Evolutionary conservation across 2,329 filamentous ascomycete genomes (phyloP).

Genomic region (Colletotrichum siamense): DNA sequence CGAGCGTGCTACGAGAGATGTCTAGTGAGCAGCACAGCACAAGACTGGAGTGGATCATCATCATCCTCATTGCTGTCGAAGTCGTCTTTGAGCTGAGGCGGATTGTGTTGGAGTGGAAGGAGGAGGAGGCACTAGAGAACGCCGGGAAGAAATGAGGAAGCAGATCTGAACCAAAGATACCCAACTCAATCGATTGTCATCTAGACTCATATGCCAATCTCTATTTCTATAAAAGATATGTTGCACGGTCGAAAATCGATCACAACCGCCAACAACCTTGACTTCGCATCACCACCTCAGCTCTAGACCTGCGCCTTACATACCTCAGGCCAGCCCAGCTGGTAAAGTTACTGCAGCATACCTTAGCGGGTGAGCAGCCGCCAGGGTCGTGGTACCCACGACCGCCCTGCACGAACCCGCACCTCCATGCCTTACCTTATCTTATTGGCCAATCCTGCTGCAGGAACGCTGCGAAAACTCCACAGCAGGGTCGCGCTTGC

Average conservation of each 20-base stretch:
- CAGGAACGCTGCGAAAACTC: background rate
- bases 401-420: background rate
- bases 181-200: background rate
- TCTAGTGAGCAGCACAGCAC: slow-evolving; percentile 90
- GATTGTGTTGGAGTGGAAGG: slow-evolving; percentile 67
- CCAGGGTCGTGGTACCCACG: background rate
- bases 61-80: slow-evolving; percentile 90
- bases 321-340: background rate
- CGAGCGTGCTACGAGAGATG: slow-evolving; percentile 84
- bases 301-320: background rate
- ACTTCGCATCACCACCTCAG: background rate
- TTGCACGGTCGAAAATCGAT: background rate
- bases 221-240: background rate
- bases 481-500: background rate
- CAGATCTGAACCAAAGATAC: background rate
- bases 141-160: background rate
- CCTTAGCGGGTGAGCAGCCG: background rate
- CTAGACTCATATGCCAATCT: background rate
- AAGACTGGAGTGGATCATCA: slow-evolving; percentile 93
- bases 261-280: background rate
- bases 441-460: background rate
- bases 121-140: slow-evolving; percentile 36
- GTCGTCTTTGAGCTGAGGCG: slow-evolving; percentile 85
- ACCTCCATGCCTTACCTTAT: background rate
- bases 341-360: background rate